Evolutionary conservation across 2,329 filamentous ascomycete species (phyloP), one percentile per base, ranked within the genome.

Genomic region (Colletotrichum salicis): DNA sequence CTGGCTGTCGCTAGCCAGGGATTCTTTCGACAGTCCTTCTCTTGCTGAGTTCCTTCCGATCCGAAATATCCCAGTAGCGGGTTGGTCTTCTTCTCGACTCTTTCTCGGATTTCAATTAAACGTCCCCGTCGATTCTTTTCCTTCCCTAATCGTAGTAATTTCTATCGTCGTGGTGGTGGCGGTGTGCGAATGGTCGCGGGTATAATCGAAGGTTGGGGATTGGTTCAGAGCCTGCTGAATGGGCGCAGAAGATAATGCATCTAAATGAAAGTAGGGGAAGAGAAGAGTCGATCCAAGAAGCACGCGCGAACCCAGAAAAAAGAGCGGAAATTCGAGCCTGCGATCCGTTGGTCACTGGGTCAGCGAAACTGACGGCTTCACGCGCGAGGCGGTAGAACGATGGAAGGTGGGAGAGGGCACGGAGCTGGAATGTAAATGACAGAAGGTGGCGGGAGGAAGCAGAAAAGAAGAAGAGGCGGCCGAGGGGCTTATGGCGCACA

Each of bases 161-260:
- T 35, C 55, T 27, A 41, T 48, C 48, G 59, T 19, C n/a, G 37
- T 22, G 31, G 54, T 8, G 24, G 33, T 57, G 27, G 33, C n/a
- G 12, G 33, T 15, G 15, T 67, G 71, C 58, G 71, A 64, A 31
- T 24, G 56, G 51, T 61, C 64, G 64, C 64, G 64, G 58, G 57
- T 67, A 67, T 70, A 59, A 27, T 69, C n/a, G 69, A 60, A 22
- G 12, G 27, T 54, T 27, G 68, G 58, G 56, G 72, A 65, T 73
- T 31, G 68, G 83, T 86, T 88, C 86, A 88, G 86, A 87, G 82
- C 86, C 86, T 84, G 86, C 86, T 88, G 86, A 88, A 87, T 76
- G 77, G 76, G 76, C 77, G 76, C 77, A 75, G 72, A 71, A 74
- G 71, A 60, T 61, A 72, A 76, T 76, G 76, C 79, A 80, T 82